phyloP scores from a whole-genome alignment of 2,329 filamentous ascomycete species.

The Xylariaceae sp. region DNA sequence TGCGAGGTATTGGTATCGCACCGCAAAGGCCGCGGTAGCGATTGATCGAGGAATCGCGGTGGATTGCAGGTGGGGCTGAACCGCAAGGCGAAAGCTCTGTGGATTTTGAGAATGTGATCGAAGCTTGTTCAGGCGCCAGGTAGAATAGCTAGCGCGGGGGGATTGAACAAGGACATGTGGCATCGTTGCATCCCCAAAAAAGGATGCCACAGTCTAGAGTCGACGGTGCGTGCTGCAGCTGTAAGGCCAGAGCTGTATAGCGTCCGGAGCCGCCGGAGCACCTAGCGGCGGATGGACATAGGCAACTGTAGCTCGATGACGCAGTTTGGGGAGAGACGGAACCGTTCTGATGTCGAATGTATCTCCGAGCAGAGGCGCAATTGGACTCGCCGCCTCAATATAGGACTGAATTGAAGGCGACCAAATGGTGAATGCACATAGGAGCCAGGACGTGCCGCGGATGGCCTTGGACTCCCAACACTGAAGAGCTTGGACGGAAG shows the following conservation, averaged over 20 bases:
- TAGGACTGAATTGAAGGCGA: conserved; percentile 10
- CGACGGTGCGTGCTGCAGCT: conserved; percentile 3
- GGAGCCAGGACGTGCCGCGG: background rate
- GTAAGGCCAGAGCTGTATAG: conserved; percentile 1
- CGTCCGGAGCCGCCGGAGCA: conserved; percentile 1
- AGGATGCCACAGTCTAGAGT: background rate
- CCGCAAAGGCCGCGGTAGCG: background rate
- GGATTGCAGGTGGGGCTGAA: conserved; percentile 14
- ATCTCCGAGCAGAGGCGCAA: conserved; percentile 14
- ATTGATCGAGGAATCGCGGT: conserved; percentile 6
- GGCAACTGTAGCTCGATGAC: conserved; percentile 26
- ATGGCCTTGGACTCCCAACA: conserved; percentile 23
- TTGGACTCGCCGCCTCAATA: conserved; percentile 12
- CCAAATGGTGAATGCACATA: conserved; percentile 1
- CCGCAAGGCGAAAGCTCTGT: conserved; percentile 5
- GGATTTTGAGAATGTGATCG: conserved; percentile 6
- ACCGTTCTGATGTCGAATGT: conserved; percentile 26
- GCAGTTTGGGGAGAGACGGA: conserved; percentile 25
- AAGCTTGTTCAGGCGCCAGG: background rate
- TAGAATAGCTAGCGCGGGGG: conserved; percentile 8
- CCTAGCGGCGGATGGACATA: conserved; percentile 8
- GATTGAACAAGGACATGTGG: conserved; percentile 1
- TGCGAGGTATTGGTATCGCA: background rate
- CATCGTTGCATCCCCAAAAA: conserved; percentile 1
- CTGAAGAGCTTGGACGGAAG: conserved; percentile 12